These are phyloP conservation scores for Ceratobasidium sp. DNA, from an alignment of 1,284 basidiomycete species.

Conservation along the genomic window DNA sequence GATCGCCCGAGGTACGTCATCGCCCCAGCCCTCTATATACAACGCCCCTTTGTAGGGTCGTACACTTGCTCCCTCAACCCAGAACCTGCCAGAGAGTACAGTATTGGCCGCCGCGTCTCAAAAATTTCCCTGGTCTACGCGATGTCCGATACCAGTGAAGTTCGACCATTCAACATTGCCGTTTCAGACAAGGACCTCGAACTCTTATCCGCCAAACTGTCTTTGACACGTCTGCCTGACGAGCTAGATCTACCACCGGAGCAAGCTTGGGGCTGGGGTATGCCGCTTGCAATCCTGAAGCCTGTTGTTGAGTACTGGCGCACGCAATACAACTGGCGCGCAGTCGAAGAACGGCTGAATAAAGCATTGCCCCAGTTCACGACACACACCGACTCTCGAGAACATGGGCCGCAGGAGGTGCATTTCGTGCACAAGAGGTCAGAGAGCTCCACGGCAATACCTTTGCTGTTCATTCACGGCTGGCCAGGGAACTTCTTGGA, in stretches of 20 bases:
- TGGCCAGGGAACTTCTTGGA: slow-evolving; percentile 49
- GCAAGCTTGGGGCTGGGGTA: slow-evolving; percentile 47
- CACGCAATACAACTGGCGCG: slow-evolving; percentile 46
- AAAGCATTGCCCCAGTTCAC: slow-evolving; percentile 47
- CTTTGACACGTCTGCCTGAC: slow-evolving; percentile 44
- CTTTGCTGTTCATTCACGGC: slow-evolving; percentile 46
- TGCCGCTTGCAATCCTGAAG: slow-evolving; percentile 44
- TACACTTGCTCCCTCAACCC: neutral
- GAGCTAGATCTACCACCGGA: slow-evolving; percentile 44
- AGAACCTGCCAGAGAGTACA: neutral
- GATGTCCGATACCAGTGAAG: slow-evolving; percentile 10
- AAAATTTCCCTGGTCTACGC: neutral
- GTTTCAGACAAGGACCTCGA: slow-evolving; percentile 44
- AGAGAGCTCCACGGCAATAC: slow-evolving; percentile 36
- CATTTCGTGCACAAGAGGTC: slow-evolving; percentile 47
- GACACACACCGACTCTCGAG: slow-evolving; percentile 28
- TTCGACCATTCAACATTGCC: slow-evolving; percentile 41
- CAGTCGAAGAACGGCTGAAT: slow-evolving; percentile 43
- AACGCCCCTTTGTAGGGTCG: neutral
- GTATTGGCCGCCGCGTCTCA: neutral
- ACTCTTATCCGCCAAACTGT: slow-evolving; percentile 27
- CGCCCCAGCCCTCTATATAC: neutral
- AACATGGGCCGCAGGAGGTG: slow-evolving; percentile 30
- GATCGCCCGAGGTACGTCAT: neutral
- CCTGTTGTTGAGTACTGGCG: slow-evolving; percentile 47